Evolutionary conservation across 495 filamentous ascomycete species (phyloP).

Genomic region (Penicillium silybi): DNA sequence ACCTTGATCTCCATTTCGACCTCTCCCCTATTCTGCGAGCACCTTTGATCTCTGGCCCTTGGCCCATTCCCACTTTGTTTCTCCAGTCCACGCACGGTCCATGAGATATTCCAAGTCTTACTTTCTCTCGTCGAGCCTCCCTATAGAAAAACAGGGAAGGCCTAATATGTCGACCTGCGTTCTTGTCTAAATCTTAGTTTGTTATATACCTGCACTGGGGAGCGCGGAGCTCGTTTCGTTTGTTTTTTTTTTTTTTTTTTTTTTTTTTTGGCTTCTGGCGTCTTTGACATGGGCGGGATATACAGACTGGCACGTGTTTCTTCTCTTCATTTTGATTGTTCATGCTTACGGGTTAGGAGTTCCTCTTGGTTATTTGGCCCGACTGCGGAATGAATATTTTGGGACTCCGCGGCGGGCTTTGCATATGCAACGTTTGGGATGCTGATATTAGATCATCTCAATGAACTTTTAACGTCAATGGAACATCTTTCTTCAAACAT

Average conservation of each 20-base stretch:
- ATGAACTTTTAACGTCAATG: not conserved
- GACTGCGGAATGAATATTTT: constrained; percentile 5
- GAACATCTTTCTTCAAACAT: not conserved
- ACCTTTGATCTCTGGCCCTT: too few relatives aligned
- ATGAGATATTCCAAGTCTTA: too few relatives aligned
- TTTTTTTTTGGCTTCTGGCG: constrained; percentile 9
- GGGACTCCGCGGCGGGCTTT: not conserved
- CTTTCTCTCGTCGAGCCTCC: too few relatives aligned
- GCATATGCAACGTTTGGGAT: constrained; percentile 14
- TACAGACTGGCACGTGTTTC: constrained; percentile 33
- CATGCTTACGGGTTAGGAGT: constrained; percentile 15
- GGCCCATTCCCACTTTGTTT: too few relatives aligned
- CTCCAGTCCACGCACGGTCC: too few relatives aligned
- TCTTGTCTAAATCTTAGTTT: constrained; percentile 11
- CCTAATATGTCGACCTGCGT: constrained; percentile 11
- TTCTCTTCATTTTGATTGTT: not conserved
- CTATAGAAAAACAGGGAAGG: constrained; percentile 1
- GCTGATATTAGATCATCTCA: constrained; percentile 17
- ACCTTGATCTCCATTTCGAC: not conserved
- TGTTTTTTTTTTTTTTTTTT: constrained; percentile 12
- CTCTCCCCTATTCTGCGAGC: not conserved
- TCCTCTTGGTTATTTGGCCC: not conserved
- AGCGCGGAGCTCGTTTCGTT: constrained; percentile 15
- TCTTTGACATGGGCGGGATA: constrained; percentile 23
- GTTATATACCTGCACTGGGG: constrained; percentile 24